Evolutionary conservation across 2,329 filamentous ascomycete genomes (phyloP), one percentile per base, ranked within the genome.

Genomic region (Gyromitra esculenta): DNA sequence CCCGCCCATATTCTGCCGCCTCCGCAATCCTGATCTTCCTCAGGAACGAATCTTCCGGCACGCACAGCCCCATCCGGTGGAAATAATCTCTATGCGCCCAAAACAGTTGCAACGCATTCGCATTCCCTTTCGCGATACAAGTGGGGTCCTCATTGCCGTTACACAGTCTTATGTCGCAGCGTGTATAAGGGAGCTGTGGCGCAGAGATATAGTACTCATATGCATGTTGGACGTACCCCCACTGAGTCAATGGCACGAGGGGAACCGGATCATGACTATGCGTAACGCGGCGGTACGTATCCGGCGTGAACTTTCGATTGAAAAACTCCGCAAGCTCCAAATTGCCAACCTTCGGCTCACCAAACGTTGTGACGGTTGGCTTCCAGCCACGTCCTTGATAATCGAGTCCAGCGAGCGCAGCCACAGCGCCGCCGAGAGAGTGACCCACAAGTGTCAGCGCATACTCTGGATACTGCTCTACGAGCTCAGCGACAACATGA

Each of bases 71-170:
- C 68, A 99, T 84, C 73, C 96, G 88, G 92, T 93, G 97, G 84
- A 99, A 98, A 83, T 99, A 99, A 84, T 99, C 96, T 50, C 96
- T 87, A 84, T 99, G 96, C 0, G 94, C 92, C 83, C 96, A 97
- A 82, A 98, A 91, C 6, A 97, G 85, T 84, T 97, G 90, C 93
- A 95, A 97, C n/a, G 96, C 87, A 83, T 91, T 92, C 81, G 94
- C 69, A 7, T 83, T 83, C 88, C 83, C 87, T 0, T 90, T 89
- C 1, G 90, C 88, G 80, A 92, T 93, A 82, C 95, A 98, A 0
- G 84, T 82, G 1, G 85, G 84, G 81, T 98, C 96, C 62, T 88
- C 86, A 3, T 95, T 94, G 1, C 83, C 84, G n/a, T 84, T 82
- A 81, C 96, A 98, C 25, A 89, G 39, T 13, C 70, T 62, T 3